Percentiles rank a stretch among this genome's conserved stretches.
phyloP scores from a whole-genome alignment of 2,329 filamentous ascomycete species.

The Apiospora pterosperma region DNA sequence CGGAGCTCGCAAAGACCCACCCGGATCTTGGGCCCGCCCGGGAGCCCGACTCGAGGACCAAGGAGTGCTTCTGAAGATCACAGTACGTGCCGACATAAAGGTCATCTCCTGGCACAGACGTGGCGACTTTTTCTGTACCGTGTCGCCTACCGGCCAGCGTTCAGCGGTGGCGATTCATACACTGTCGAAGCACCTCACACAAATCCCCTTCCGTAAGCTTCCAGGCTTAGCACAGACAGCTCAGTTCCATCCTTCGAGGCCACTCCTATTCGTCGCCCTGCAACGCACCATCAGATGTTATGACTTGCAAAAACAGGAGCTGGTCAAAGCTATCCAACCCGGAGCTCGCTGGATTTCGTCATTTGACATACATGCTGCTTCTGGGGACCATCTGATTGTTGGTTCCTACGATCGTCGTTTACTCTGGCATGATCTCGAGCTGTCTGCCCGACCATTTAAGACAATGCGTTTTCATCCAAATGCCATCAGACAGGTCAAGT shows the following conservation, averaged over 20 bases:
- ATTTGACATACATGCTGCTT: constrained; percentile 84
- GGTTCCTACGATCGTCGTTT: constrained; percentile 92
- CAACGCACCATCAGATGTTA: constrained; percentile 92
- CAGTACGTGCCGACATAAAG: constrained; percentile 78
- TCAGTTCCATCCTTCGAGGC: constrained; percentile 90
- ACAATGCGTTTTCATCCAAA: constrained; percentile 92
- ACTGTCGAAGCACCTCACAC: constrained; percentile 88
- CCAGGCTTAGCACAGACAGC: constrained; percentile 80
- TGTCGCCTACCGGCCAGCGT: constrained; percentile 75
- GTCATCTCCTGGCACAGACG: constrained; percentile 90
- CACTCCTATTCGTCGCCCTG: constrained; percentile 93
- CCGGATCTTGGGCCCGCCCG: constrained; percentile 82
- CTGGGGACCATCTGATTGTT: constrained; percentile 90
- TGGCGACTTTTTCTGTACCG: constrained; percentile 91
- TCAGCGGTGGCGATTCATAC: constrained; percentile 92
- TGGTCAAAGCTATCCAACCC: constrained; percentile 90
- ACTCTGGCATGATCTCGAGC: constrained; percentile 94
- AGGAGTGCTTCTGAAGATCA: constrained; percentile 76
- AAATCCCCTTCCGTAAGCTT: constrained; percentile 81
- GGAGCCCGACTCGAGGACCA: constrained; percentile 68
- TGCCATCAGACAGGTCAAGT: constrained; percentile 85
- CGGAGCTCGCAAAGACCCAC: constrained; percentile 66
- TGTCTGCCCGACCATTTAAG: constrained; percentile 89
- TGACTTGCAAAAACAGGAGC: constrained; percentile 85
- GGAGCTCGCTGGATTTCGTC: constrained; percentile 91